Base-by-base conservation (phyloP, 768 basidiomycete species). In the Ramaria sp. region DNA sequence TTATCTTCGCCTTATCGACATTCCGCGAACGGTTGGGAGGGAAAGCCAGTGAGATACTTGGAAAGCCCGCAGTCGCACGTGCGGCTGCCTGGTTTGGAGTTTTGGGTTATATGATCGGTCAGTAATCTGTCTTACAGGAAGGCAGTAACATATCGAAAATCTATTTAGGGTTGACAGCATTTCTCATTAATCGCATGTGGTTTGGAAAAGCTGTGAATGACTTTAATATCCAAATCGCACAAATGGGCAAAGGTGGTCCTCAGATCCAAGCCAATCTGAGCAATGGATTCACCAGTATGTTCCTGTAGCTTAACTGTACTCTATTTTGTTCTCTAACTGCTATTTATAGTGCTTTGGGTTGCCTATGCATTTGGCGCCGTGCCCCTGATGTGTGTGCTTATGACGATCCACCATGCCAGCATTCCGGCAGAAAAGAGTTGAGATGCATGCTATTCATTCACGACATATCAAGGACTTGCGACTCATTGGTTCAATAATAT, bases 191-290 rank as follows among this genome's bases (percentile, higher is more conserved):
- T 51, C 79, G 84, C 57, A 85, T 90, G 78, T 87, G 82, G 78
- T 87, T 87, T 58, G 85, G 82, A 18, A 87, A 88, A 66, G 80
- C 85, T 1, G 79, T 82, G 0, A 76, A 82, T 50, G 86, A 88
- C 62, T 89, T 90, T 68, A 90, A 90, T 64, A 62, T 69, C 42
- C 78, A 72, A 50, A 80, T 89, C 50, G 58, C 69, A 24, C 64
- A 73, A 8, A 74, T 75, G 57, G 82, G 81, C 20, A 56, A 63
- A 3, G 67, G 74, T 53, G 82, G 76, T 4, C 82, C 83, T 1
- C 68, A 78, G 32, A 70, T 89, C 42, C 68, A 79, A 42, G 87
- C 88, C 27, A 64, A 70, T 10, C 70, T 71, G n/a, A 76, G 82
- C 57, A 88, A 85, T 60, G 85, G 78, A 6, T 89, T 88, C 58